phyloP scores from a whole-genome alignment of 176 grass and related monocot genomes.

The Tuctoria greenei region DNA sequence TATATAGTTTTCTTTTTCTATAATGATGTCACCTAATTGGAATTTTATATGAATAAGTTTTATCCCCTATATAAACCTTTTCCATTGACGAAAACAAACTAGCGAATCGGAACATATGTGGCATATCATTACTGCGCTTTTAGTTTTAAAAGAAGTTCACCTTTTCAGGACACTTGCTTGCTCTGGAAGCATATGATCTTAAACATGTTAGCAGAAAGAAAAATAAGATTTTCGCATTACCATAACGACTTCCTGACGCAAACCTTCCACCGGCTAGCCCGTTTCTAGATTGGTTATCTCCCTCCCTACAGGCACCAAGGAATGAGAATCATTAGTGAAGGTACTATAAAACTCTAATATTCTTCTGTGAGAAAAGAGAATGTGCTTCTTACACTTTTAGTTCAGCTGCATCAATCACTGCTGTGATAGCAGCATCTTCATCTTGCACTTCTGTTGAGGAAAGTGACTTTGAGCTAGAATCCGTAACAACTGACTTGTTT shows the following conservation, averaged over 20 bases:
- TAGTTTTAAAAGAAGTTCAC: neutral
- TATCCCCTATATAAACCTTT: neutral
- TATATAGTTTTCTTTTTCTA: too few species aligned
- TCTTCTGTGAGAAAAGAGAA: neutral
- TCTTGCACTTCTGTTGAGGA: slow-evolving; percentile 45
- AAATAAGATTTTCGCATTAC: neutral
- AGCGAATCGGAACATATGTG: neutral
- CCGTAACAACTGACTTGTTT: slow-evolving; percentile 39
- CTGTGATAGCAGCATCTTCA: slow-evolving; percentile 46
- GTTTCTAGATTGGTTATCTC: slow-evolving; percentile 22
- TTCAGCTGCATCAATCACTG: slow-evolving; percentile 52
- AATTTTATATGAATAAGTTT: neutral
- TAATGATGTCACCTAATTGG: neutral
- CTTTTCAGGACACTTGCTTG: neutral
- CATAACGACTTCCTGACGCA: slow-evolving; percentile 13
- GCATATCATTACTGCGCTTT: neutral
- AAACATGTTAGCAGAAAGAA: slow-evolving; percentile 2
- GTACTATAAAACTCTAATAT: neutral
- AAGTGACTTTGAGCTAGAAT: slow-evolving; percentile 40
- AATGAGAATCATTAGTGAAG: slow-evolving; percentile 16
- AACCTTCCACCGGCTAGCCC: slow-evolving; percentile 31
- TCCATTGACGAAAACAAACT: neutral
- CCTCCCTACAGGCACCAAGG: slow-evolving; percentile 37
- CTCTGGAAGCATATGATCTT: neutral
- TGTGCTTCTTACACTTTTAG: slow-evolving; percentile 37